Conservation (phyloP, 208 protist genomes). For the Leptomonas seymouri region DNA sequence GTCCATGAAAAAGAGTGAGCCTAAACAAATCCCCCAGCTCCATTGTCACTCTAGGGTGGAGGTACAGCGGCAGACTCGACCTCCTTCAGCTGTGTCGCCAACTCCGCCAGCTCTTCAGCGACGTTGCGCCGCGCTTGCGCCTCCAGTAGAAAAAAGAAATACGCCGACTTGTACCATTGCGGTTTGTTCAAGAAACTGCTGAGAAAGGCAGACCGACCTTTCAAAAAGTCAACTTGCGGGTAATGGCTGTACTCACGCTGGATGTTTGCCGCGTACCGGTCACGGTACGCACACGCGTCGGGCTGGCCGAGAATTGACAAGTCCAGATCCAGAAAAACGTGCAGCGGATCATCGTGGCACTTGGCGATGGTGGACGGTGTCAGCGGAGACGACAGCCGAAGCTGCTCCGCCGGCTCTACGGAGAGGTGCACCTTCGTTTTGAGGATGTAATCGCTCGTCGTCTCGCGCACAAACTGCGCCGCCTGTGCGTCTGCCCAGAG, state of each 20-base stretch:
- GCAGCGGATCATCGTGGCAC: conserved; percentile 18
- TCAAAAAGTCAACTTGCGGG: conserved; percentile 39
- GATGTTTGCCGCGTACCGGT: conserved; percentile 53
- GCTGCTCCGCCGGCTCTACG: conserved; percentile 5
- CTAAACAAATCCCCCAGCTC: background rate
- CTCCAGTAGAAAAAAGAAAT: conserved; percentile 67
- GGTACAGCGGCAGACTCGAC: background rate
- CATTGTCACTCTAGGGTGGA: background rate
- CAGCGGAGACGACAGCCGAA: conserved; percentile 8
- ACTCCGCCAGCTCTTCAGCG: conserved; percentile 32
- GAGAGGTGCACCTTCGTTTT: conserved; percentile 33
- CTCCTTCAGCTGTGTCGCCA: conserved; percentile 28
- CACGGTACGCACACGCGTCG: conserved; percentile 24
- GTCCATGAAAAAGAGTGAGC: background rate
- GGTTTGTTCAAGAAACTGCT: conserved; percentile 37
- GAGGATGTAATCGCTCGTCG: conserved; percentile 26
- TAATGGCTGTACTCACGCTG: conserved; percentile 66
- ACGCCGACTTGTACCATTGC: conserved; percentile 79
- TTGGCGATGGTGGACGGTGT: background rate
- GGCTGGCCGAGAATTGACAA: conserved; percentile 65
- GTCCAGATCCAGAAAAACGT: conserved; percentile 77
- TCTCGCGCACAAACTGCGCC: conserved; percentile 19
- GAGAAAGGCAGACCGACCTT: conserved; percentile 59
- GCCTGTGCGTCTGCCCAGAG: conserved; percentile 22
- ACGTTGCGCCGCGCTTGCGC: conserved; percentile 52